phyloP scores from a whole-genome alignment of 176 grass and related monocot genomes.

The Musa troglodytarum region DNA sequence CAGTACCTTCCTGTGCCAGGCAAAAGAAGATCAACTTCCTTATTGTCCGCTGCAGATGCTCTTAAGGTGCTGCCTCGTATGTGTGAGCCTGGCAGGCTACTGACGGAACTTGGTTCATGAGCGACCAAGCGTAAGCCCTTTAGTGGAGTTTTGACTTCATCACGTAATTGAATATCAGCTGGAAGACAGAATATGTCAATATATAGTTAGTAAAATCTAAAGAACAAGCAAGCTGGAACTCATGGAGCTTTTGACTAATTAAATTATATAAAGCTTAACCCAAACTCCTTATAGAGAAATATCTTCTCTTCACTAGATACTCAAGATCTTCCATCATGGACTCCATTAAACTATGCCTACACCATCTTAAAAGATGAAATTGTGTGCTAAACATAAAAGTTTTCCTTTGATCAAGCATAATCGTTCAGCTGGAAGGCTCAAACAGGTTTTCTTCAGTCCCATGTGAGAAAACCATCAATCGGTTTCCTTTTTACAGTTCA shows the following conservation, averaged over 20 bases:
- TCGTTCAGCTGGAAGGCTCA: too few relatives aligned
- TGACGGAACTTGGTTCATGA: conserved; percentile 74
- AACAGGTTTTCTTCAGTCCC: too few relatives aligned
- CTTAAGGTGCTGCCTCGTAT: conserved; percentile 98
- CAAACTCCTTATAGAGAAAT: neutral
- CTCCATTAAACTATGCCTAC: too few relatives aligned
- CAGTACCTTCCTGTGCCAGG: conserved; percentile 67
- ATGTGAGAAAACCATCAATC: too few relatives aligned
- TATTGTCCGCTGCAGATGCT: conserved; percentile 76
- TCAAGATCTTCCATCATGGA: neutral
- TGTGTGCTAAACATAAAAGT: too few relatives aligned
- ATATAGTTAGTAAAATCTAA: neutral
- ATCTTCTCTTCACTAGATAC: neutral
- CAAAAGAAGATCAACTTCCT: conserved; percentile 94
- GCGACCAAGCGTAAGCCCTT: conserved; percentile 79
- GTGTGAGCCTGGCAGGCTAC: conserved; percentile 66
- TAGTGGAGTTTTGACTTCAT: conserved; percentile 41
- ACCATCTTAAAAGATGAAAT: too few relatives aligned
- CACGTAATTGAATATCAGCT: conserved; percentile 34
- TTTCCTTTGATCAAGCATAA: too few relatives aligned
- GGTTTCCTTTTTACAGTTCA: too few relatives aligned
- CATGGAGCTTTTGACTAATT: neutral
- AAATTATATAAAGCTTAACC: neutral
- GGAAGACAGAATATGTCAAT: conserved; percentile 8
- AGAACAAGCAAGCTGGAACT: neutral